A percentile compares a stretch with the other conserved stretches of the same genome.
Evolutionary conservation across 129 eudicot species (phyloP).

Genomic region (Logfia minima): DNA sequence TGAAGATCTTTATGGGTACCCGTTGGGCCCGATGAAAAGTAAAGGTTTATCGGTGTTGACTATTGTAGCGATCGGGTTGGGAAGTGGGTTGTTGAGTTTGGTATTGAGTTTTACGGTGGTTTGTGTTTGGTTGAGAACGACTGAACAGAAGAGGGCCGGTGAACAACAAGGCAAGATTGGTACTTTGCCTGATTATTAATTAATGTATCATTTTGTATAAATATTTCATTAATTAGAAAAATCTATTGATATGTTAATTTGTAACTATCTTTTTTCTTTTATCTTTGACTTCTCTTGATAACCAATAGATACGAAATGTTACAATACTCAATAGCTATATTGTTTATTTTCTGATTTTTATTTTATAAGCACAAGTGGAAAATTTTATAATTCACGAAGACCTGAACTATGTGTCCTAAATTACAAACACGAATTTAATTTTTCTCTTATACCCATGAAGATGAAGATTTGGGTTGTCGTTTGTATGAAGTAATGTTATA

Average conservation of each 20-base stretch:
- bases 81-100: conserved; percentile 76
- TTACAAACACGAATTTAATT: too few species aligned
- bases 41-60: conserved; percentile 60
- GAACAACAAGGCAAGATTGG: conserved; percentile 61
- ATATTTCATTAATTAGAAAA: neutral
- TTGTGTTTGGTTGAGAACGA: conserved; percentile 64
- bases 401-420: too few species aligned
- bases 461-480: too few species aligned
- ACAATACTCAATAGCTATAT: too few species aligned
- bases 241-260: neutral
- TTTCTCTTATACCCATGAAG: too few species aligned
- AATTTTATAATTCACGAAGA: too few species aligned
- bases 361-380: too few species aligned
- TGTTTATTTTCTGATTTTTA: too few species aligned
- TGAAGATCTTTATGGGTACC: conserved; percentile 65
- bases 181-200: conserved; percentile 69
- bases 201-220: neutral
- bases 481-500: too few species aligned
- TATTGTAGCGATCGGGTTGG: conserved; percentile 78
- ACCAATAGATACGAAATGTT: neutral
- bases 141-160: conserved; percentile 43
- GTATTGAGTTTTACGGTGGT: conserved; percentile 59
- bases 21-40: conserved; percentile 47
- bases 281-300: neutral
- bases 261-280: neutral